Percentiles rank a stretch among this genome's conserved stretches.
phyloP scores from a whole-genome alignment of 108 stramenopile genomes.

The Mediolabrus comicus region DNA sequence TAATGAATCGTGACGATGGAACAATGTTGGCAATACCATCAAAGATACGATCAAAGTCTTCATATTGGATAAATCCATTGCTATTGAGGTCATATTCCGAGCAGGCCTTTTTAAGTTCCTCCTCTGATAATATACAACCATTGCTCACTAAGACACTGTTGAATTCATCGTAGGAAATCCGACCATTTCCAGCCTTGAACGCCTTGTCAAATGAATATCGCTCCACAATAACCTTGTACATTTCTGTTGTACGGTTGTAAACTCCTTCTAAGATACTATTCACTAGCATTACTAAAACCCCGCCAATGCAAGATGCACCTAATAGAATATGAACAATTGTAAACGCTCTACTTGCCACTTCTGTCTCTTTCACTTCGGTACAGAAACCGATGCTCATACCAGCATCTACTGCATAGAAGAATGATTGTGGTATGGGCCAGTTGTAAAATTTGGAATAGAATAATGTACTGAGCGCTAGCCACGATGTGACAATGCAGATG shows the following conservation, averaged over 20 bases:
- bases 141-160: slow-evolving; percentile 10
- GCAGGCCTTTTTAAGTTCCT: not conserved
- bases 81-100: not conserved
- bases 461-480: slow-evolving; percentile 48
- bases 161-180: slow-evolving; percentile 35
- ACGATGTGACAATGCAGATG: slow-evolving; percentile 38
- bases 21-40: not conserved
- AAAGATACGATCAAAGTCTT: not conserved
- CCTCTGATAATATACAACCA: not conserved
- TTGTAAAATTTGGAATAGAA: slow-evolving; percentile 55
- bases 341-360: slow-evolving; percentile 44
- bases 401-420: slow-evolving; percentile 66
- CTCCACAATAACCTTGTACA: slow-evolving; percentile 45
- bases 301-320: slow-evolving; percentile 55
- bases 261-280: slow-evolving; percentile 50
- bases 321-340: slow-evolving; percentile 52
- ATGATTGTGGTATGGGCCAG: slow-evolving; percentile 54
- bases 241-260: not conserved
- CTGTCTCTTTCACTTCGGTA: slow-evolving; percentile 54
- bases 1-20: not conserved
- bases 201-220: slow-evolving; percentile 37
- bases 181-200: slow-evolving; percentile 23
- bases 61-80: not conserved
- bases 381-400: slow-evolving; percentile 71
- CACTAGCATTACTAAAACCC: slow-evolving; percentile 54